Evolutionary conservation across 2,329 filamentous ascomycete species (phyloP).

Genomic region (Apiospora saccharicola): DNA sequence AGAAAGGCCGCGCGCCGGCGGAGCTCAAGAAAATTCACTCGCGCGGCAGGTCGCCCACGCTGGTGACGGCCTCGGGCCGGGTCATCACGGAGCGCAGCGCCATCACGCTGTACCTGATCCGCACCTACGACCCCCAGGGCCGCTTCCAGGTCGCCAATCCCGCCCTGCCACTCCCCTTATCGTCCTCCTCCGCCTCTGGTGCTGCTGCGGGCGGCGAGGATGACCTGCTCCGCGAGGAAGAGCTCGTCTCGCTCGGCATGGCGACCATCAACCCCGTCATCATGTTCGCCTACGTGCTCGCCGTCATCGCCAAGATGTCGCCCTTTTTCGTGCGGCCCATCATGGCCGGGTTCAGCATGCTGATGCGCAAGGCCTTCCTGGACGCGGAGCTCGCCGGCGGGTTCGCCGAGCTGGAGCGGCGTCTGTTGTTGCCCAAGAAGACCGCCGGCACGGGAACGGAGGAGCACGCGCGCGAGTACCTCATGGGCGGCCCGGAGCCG

Average conservation of each 20-base stretch:
- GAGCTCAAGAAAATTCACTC: constrained; percentile 30
- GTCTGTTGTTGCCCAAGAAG: not conserved
- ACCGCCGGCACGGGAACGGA: not conserved
- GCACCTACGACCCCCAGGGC: constrained; percentile 29
- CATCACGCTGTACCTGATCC: constrained; percentile 33
- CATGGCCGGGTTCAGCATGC: constrained; percentile 5
- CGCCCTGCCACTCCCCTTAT: not conserved
- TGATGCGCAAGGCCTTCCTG: constrained; percentile 29
- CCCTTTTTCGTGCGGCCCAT: constrained; percentile 31
- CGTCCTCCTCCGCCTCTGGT: not conserved
- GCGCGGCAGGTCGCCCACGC: constrained; percentile 33
- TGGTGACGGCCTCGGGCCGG: constrained; percentile 32
- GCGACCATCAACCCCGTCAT: constrained; percentile 27
- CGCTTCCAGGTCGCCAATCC: constrained; percentile 28
- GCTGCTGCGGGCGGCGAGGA: not conserved
- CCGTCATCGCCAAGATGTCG: constrained; percentile 24
- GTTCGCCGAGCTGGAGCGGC: constrained; percentile 28
- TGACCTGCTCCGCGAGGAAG: constrained; percentile 32
- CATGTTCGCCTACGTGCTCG: constrained; percentile 28
- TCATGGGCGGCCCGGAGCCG: constrained; percentile 31
- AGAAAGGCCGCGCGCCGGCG: constrained; percentile 25
- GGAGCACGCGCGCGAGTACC: constrained; percentile 28
- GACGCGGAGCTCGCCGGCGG: constrained; percentile 29
- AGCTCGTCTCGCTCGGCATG: constrained; percentile 32
- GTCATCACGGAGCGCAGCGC: constrained; percentile 33